Base-by-base conservation (phyloP, 345 rosid species). In the Triadica sebifera region DNA sequence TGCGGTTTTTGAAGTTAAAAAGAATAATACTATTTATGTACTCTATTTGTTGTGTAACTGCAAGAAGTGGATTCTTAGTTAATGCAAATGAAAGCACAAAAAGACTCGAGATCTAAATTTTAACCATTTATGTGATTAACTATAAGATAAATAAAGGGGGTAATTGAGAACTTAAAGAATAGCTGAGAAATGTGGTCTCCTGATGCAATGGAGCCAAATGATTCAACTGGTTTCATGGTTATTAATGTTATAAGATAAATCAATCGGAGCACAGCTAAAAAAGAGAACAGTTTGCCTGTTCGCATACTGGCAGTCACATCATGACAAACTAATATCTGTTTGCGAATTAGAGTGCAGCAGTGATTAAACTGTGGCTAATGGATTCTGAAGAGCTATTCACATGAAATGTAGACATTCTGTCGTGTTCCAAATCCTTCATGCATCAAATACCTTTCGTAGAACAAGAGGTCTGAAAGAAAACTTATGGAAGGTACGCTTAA, bases 381-480 rank as follows among this genome's bases (percentile, higher is more conserved):
- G 61, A 53, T 52, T 41, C 51, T 43, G 51, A 17, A 41, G 16
- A 55, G 29, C 64, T 70, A 55, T 22, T n/a, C 17, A 55, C 39
- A 20, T 20, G 72, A 0, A 16, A 70, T 37, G 19, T 41, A 24
- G 51, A 25, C 0, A 59, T 58, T 24, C 17, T 60, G 4, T 17
- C 67, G 19, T 60, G 8, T 29, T 39, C 25, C 10, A 29, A 58
- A 19, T 3, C 16, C 75, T 22, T 61, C 22, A 19, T 11, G 5
- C 24, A 49, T 24, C 17, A 1, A 25, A 22, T 10, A 17, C 24
- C 52, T 4, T 24, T 71, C 39, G 24, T n/a, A 20, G 51, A 59
- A 59, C 66, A 71, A 29, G 24, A 16, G 24, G 37, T 17, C 9
- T 47, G 65, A 5, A 58, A 72, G 34, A 20, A 70, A 70, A 53